Evolutionary conservation across 257 asterid species (phyloP), one percentile per base, ranked within the genome.

Genomic region (Vinca minor): DNA sequence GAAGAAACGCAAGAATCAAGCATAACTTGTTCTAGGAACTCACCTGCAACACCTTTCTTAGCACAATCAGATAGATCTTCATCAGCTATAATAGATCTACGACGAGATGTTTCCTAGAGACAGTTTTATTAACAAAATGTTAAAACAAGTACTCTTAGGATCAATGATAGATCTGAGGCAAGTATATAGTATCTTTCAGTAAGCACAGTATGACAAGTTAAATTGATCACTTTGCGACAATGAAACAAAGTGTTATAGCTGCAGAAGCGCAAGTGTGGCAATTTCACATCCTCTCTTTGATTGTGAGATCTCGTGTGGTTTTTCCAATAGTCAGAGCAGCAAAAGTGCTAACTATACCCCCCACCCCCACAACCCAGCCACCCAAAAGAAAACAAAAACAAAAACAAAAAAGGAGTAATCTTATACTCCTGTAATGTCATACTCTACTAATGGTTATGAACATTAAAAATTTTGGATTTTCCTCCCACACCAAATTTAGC

Each of bases 41-140:
- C 67, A 92, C 98, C 98, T 69, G 91, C 96, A 63, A 85, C 84
- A 52, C 98, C 98, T 76, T 83, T 82, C 76, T 67, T 80, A 64
- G 87, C 97, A 61, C 98, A 93, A 70, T 87, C 98, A 1, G 97
- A 93, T 11, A 82, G 81, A 36, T 79, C 86, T 42, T 74, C 73
- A 53, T 77, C 87, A 8, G 83, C 65, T 49, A 81, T 68, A 54
- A 84, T 81, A 65, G 98, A 83, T 71, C 89, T 82, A 46, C 86
- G 94, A 48, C 75, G 92, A 78, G 84, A 71, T 7, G 78, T 59
- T 72, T 78, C 91, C 98, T 93, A 84, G 73, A 56, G 25, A 32
- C 13, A n/a, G 42, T 56, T 56, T 36, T 3, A 31, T 26, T 1
- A 26, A 31, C 20, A 31, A 31, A 31, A 56, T 15, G 7, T 17